These are phyloP conservation scores for Neocallimastix lanati DNA, from an alignment of 192 early-diverging fungal species.

Conservation along the genomic window DNA sequence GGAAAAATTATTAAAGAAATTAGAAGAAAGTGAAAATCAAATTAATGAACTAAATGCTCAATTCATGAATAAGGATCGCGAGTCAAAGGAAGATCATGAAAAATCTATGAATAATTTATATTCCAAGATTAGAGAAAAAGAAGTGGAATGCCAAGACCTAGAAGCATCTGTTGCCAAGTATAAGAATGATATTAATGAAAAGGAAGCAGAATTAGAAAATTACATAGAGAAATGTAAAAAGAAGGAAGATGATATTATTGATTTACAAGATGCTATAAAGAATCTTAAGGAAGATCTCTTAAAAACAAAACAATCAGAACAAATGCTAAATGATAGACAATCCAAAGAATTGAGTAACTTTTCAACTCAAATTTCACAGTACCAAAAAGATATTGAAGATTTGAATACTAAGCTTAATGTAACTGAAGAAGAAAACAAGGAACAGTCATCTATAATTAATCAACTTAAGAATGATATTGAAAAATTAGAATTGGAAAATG, in stretches of 20 bases:
- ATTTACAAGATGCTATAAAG: not conserved
- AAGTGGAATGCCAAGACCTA: not conserved
- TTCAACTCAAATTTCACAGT: not conserved
- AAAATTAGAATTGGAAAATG: not conserved
- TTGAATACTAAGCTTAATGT: not conserved
- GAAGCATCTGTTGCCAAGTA: not conserved
- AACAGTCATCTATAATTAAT: not conserved
- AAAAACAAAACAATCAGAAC: not conserved
- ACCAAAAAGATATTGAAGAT: not conserved
- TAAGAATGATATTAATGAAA: not conserved
- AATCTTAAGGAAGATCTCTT: not conserved
- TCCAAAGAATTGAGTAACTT: not conserved
- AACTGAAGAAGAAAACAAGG: not conserved
- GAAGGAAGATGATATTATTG: not conserved
- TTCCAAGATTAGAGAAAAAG: not conserved
- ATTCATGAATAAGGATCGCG: not conserved
- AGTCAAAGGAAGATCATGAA: not conserved
- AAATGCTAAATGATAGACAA: not conserved
- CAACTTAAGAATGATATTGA: not conserved
- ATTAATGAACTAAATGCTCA: not conserved
- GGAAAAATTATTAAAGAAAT: not conserved
- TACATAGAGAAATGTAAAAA: not conserved
- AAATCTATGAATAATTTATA: not conserved
- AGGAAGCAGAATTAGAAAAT: not conserved
- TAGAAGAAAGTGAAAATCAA: not conserved